Base-by-base conservation (phyloP, 805 yeast genomes). In the Soucietia sequanensis region DNA sequence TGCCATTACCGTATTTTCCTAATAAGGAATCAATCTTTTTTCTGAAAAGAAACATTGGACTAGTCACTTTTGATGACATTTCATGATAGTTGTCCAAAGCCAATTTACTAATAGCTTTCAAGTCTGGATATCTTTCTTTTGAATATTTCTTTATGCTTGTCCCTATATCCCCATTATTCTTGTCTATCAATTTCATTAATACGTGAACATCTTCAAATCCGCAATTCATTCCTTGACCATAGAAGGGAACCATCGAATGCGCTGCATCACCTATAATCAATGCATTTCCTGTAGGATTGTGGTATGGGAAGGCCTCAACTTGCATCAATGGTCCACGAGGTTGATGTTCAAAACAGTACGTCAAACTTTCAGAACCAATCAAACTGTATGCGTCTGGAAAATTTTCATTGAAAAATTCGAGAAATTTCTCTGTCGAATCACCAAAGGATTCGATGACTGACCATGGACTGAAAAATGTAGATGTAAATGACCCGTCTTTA, bases 221-320 rank as follows among this genome's bases (percentile, higher is more conserved):
- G 54, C 95, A 86, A 58, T 90, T 90, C 91, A 90, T 84, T 4
- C 97, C 97, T 58, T 90, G 97, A 7, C 97, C 97, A 54, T 89
- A 90, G 58, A 90, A 90, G n/a, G 97, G 97, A 5, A 90, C 97
- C 96, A 89, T 90, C 19, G 93, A 79, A 61, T 90, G 97, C 0
- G 97, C 95, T 1, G 97, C 95, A 57, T 90, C 97, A 5, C 97
- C 97, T 19, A 90, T 62, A 9, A 90, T 62, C 7, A 90, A 63
- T 11, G 80, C 80, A 38, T 75, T 74, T 30, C 80, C 84, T 27
- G 68, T 57, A 30, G 70, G 68, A 37, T 68, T 72, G 52, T 86
- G 77, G 60, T 87, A 90, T 2, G 91, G 88, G 32, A 63, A 62
- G 46, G 86, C 81, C 30, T 72, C 73, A 6, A 85, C 73, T 41